These are phyloP conservation scores for Penicillium sp. DNA, from an alignment of 2,329 filamentous ascomycete species.

Conservation along the genomic window DNA sequence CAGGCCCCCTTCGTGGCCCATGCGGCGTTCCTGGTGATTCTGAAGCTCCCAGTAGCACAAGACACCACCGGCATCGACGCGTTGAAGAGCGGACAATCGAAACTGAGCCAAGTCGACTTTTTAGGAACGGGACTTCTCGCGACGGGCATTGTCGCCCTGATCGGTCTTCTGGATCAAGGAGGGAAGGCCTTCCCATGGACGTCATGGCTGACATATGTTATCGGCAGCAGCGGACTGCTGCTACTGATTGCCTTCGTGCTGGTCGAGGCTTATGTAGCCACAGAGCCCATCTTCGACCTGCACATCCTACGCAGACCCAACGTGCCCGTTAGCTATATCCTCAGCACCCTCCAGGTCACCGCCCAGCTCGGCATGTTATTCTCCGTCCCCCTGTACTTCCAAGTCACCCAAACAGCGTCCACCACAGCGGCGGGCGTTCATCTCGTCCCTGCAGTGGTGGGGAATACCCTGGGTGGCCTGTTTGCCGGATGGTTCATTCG, in stretches of 20 bases:
- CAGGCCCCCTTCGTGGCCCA: conserved; percentile 29
- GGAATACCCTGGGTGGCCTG: conserved; percentile 64
- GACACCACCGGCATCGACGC: neutral
- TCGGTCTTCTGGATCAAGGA: conserved; percentile 51
- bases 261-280: conserved; percentile 32
- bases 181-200: conserved; percentile 43
- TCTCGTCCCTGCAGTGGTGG: conserved; percentile 65
- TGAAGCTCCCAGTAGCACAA: conserved; percentile 38
- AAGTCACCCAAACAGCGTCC: conserved; percentile 59
- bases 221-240: conserved; percentile 13
- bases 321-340: conserved; percentile 33
- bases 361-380: conserved; percentile 66
- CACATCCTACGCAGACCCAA: conserved; percentile 34
- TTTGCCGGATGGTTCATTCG: conserved; percentile 59
- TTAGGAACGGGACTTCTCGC: conserved; percentile 52
- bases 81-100: conserved; percentile 15
- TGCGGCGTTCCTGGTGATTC: conserved; percentile 42
- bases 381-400: conserved; percentile 68
- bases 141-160: conserved; percentile 44
- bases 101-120: conserved; percentile 59
- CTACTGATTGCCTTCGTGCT: conserved; percentile 27
- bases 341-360: conserved; percentile 54
- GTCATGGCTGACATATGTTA: conserved; percentile 21
- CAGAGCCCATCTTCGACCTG: conserved; percentile 38
- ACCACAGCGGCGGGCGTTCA: conserved; percentile 61